Base-by-base conservation (phyloP, 192 early-diverging fungal genomes). In the Backusella liffmaniae region DNA sequence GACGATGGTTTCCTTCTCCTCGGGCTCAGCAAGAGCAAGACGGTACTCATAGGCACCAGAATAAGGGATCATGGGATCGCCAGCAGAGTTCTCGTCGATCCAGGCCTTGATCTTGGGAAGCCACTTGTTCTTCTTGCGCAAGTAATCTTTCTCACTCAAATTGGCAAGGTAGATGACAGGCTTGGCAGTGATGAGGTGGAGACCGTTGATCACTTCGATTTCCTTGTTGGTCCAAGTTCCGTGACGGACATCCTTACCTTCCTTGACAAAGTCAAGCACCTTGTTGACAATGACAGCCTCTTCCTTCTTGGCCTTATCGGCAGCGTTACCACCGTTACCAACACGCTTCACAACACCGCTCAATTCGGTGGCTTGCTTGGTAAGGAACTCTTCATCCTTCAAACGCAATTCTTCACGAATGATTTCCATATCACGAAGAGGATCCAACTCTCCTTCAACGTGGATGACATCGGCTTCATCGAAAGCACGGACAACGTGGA, bases 151-250 rank as follows among this genome's bases (percentile, higher is more conserved):
- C 82, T 97, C 92, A 78, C 87, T 90, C 66, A 99, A 86, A 85
- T 99, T 99, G 77, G 90, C 91, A 71, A 99, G 90, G 82, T 96
- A 97, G 67, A 97, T 95, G 49, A 96, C 96, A 6, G 98, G 96
- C 85, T 99, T 99, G 80, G 96, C 95, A 13, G 97, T 98, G 72
- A 99, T 80, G 67, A 99, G 87, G 56, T 88, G 85, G 78, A 96
- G 88, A 46, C 80, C 71, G 83, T 98, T 98, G 88, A 98, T 96
- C 36, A 95, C 81, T 42, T 94, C 95, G 34, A 90, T 83, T 79
- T 99, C 96, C 88, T 95, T 94, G 84, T 92, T 94, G 79, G 80
- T 86, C 98, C 98, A 99, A 37, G 88, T 86, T 53, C 94, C 95
- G 78, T 92, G 91, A 77, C 98, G 91, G 26, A 96, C 91, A 74